phyloP scores from a whole-genome alignment of 2,329 filamentous ascomycete genomes.

The Paecilomyces niveus region DNA sequence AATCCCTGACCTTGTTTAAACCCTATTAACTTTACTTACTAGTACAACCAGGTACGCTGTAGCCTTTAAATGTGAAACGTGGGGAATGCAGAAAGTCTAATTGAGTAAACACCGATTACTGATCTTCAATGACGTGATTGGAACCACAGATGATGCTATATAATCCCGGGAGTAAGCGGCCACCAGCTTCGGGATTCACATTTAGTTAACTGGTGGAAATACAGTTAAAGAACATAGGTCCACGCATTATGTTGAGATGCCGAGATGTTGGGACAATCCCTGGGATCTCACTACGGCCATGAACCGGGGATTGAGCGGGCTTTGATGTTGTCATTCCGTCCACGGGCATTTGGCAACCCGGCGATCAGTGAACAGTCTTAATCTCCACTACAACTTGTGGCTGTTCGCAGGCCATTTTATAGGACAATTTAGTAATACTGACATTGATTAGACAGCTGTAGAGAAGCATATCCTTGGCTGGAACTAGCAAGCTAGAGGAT shows the following conservation, averaged over 20 bases:
- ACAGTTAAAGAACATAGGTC: too few species aligned
- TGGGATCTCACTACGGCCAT: background rate
- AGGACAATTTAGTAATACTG: too few species aligned
- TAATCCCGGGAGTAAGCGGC: background rate
- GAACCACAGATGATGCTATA: background rate
- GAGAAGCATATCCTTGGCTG: too few species aligned
- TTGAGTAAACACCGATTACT: background rate
- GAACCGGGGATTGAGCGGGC: background rate
- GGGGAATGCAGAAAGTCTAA: background rate
- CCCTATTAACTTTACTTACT: background rate
- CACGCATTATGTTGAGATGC: background rate
- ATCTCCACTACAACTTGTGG: too few species aligned
- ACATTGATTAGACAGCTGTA: too few species aligned
- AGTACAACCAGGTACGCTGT: background rate
- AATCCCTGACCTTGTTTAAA: background rate
- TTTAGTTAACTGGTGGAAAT: too few species aligned
- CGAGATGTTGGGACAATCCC: background rate
- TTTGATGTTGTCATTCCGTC: background rate
- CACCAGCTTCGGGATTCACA: too few species aligned
- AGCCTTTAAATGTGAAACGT: background rate
- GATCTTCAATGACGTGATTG: background rate
- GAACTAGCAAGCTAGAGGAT: too few species aligned
- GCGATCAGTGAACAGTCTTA: too few species aligned
- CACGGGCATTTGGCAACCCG: too few species aligned
- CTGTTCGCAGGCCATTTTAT: too few species aligned